Conservation (phyloP, 306 rosid species). For the Datisca glomerata region DNA sequence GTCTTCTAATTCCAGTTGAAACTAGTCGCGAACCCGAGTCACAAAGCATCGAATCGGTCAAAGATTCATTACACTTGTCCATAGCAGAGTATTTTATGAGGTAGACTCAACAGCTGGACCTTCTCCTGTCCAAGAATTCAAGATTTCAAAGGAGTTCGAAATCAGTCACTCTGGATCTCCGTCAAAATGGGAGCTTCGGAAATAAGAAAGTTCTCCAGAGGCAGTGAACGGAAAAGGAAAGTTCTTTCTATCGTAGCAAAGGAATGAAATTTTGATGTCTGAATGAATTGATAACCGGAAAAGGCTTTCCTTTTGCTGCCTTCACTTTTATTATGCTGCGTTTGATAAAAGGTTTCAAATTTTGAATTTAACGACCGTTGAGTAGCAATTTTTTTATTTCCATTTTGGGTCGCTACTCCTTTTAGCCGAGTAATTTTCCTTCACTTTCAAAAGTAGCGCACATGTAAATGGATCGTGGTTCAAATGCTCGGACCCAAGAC, state of each 20-base stretch:
- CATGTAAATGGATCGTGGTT: too few relatives aligned
- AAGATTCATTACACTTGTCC: slow-evolving; percentile 24
- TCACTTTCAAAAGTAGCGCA: too few relatives aligned
- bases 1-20: slow-evolving; percentile 40
- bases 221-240: too few relatives aligned
- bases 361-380: background rate
- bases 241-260: too few relatives aligned
- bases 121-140: slow-evolving; percentile 6
- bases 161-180: slow-evolving; percentile 27
- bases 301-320: too few relatives aligned
- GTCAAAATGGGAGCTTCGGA: too few relatives aligned
- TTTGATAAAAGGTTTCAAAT: background rate
- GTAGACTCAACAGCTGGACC: slow-evolving; percentile 12
- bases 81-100: slow-evolving; percentile 21
- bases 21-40: slow-evolving; percentile 44
- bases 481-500: too few relatives aligned
- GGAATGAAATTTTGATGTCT: too few relatives aligned
- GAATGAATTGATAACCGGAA: too few relatives aligned
- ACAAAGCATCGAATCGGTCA: slow-evolving; percentile 44
- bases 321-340: too few relatives aligned
- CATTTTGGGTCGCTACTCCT: background rate
- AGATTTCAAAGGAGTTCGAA: slow-evolving; percentile 13
- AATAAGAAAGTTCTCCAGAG: too few relatives aligned
- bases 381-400: too few relatives aligned
- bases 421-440: background rate